Evolutionary conservation across 352 stramenopile genomes (phyloP).

Genomic region (Blastocystis sp.): DNA sequence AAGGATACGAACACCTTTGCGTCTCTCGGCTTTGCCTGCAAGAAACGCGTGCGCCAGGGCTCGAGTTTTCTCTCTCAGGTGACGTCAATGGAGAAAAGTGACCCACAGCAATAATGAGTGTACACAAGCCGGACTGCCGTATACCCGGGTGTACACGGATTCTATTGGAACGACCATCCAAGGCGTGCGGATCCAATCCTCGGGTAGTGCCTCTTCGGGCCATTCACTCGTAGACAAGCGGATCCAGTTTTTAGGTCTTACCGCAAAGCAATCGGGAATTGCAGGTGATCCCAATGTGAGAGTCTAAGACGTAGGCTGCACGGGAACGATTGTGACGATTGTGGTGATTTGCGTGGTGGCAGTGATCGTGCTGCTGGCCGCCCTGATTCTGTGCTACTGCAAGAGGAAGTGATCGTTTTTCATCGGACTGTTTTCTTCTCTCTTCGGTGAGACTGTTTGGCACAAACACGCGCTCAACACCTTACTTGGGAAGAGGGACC

Average conservation of each 20-base stretch:
- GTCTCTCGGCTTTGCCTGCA: conserved; percentile 37
- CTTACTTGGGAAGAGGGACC: conserved; percentile 24
- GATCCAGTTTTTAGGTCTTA: conserved; percentile 40
- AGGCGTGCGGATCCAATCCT: neutral
- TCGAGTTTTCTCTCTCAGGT: conserved; percentile 17
- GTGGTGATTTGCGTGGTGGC: conserved; percentile 7
- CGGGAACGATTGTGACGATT: conserved; percentile 16
- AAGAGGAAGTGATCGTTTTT: conserved; percentile 51
- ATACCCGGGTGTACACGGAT: conserved; percentile 18
- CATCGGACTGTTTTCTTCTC: neutral
- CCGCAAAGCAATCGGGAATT: conserved; percentile 2
- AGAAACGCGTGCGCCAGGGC: neutral
- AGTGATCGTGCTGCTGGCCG: conserved; percentile 1
- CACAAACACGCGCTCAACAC: conserved; percentile 22
- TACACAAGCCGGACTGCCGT: conserved; percentile 38
- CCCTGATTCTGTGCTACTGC: conserved; percentile 6
- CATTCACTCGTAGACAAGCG: neutral
- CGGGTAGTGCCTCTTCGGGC: neutral
- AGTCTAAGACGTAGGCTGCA: conserved; percentile 3
- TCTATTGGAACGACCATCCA: conserved; percentile 52
- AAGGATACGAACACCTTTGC: conserved; percentile 21
- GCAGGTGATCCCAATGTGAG: neutral
- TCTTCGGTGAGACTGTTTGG: conserved; percentile 2
- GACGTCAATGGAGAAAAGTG: neutral
- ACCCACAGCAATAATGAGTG: conserved; percentile 23